A percentile compares a stretch with the other conserved stretches of the same genome.
phyloP scores from a whole-genome alignment of 768 basidiomycete species.

The Lactarius indigo region DNA sequence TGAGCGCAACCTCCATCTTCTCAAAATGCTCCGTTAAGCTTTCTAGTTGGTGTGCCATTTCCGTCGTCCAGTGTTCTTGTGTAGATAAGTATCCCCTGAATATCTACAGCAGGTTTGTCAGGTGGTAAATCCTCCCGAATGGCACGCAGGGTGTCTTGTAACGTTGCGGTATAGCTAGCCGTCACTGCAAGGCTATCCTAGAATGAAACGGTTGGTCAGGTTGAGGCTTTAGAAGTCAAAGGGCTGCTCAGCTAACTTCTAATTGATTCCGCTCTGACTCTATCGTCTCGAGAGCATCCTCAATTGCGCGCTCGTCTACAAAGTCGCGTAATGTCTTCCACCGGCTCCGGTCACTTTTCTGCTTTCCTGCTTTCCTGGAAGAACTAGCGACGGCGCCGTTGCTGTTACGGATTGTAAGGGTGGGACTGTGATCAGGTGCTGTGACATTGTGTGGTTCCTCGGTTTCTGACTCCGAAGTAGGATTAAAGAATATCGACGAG shows the following conservation, averaged over 20 bases:
- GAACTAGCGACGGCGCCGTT: conserved; percentile 21
- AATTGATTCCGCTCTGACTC: conserved; percentile 65
- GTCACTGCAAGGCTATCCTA: conserved; percentile 63
- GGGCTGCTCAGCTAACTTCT: conserved; percentile 49
- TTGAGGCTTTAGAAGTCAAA: conserved; percentile 29
- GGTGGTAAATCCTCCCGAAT: conserved; percentile 53
- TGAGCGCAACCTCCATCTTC: conserved; percentile 66
- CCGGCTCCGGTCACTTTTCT: conserved; percentile 44
- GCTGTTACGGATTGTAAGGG: conserved; percentile 38
- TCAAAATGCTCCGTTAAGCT: conserved; percentile 72
- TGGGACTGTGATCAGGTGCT: conserved; percentile 37
- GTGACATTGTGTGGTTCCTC: conserved; percentile 26
- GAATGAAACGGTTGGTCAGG: conserved; percentile 25
- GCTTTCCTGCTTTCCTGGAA: conserved; percentile 22
- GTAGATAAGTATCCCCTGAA: conserved; percentile 49
- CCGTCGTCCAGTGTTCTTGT: conserved; percentile 54
- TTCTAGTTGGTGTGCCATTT: conserved; percentile 75
- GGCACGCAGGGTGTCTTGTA: conserved; percentile 50
- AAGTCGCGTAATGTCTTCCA: conserved; percentile 88
- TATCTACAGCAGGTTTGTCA: conserved; percentile 35
- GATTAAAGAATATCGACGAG: conserved; percentile 79
- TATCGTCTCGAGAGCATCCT: conserved; percentile 68
- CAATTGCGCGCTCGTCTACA: conserved; percentile 78
- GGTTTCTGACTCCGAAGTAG: conserved; percentile 46
- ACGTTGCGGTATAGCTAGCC: conserved; percentile 63